Percentiles rank a stretch among this genome's conserved stretches.
Evolutionary conservation across 257 asterid genomes (phyloP).

Genomic region (Handroanthus guayacan): DNA sequence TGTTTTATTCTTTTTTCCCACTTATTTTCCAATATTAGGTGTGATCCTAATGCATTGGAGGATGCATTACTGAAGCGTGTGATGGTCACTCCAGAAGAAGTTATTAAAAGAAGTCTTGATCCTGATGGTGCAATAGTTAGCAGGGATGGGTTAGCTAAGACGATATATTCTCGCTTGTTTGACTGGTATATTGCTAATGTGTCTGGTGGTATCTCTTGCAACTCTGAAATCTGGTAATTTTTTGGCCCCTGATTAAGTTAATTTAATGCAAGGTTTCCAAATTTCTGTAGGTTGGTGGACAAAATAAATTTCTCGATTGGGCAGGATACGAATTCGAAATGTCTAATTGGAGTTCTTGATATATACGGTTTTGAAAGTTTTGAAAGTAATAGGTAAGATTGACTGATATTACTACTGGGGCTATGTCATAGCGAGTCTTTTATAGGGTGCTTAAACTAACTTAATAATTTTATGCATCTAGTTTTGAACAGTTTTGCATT

Average conservation of each 20-base stretch:
- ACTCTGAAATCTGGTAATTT: slow-evolving; percentile 9
- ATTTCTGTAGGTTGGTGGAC: slow-evolving; percentile 79
- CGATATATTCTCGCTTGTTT: slow-evolving; percentile 83
- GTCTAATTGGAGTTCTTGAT: slow-evolving; percentile 90
- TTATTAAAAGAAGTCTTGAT: slow-evolving; percentile 92
- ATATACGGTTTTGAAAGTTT: slow-evolving; percentile 97
- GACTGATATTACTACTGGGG: slow-evolving; percentile 26
- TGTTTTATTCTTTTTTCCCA: not conserved
- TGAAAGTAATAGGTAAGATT: slow-evolving; percentile 70
- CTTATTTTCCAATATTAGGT: slow-evolving; percentile 52
- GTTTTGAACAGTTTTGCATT: slow-evolving; percentile 94
- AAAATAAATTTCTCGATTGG: slow-evolving; percentile 88
- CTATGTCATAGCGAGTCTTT: slow-evolving; percentile 17
- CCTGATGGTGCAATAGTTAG: slow-evolving; percentile 82
- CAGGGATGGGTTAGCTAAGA: slow-evolving; percentile 93
- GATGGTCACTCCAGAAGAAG: slow-evolving; percentile 97
- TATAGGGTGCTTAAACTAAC: slow-evolving; percentile 36
- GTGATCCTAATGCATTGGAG: slow-evolving; percentile 70
- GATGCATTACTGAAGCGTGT: slow-evolving; percentile 91
- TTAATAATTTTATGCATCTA: slow-evolving; percentile 40
- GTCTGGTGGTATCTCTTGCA: slow-evolving; percentile 24
- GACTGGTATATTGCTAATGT: slow-evolving; percentile 63
- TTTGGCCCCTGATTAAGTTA: slow-evolving; percentile 25
- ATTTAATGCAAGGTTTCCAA: slow-evolving; percentile 32
- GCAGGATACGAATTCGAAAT: slow-evolving; percentile 76